Conservation (phyloP, 768 basidiomycete genomes). For the Hygrophorus pudorinus region DNA sequence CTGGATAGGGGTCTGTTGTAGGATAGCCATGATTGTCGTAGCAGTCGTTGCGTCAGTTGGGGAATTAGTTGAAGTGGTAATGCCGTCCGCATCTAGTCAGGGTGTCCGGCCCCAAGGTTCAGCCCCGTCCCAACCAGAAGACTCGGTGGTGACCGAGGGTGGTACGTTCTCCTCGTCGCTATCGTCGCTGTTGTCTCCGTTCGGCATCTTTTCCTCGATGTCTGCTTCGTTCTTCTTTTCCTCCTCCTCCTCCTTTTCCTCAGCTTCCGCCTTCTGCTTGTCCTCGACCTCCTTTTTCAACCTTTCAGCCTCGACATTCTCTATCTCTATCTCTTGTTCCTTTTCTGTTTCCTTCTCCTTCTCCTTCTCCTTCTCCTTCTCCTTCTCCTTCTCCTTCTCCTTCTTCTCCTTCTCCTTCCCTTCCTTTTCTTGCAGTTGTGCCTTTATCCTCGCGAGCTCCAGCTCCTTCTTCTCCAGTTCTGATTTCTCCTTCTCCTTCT, state of each 20-base stretch:
- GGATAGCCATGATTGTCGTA: constrained; percentile 1
- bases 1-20: not conserved
- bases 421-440: constrained; percentile 34
- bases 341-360: constrained; percentile 20
- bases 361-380: constrained; percentile 16
- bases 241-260: constrained; percentile 3
- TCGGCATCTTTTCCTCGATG: constrained; percentile 18
- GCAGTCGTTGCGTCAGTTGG: constrained; percentile 4
- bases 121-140: constrained; percentile 3
- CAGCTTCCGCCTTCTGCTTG: constrained; percentile 15
- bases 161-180: constrained; percentile 33
- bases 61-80: not conserved
- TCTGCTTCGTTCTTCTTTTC: constrained; percentile 19
- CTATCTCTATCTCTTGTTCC: constrained; percentile 14
- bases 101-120: no score
- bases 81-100: constrained; percentile 1
- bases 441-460: constrained; percentile 43
- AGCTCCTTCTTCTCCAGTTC: constrained; percentile 58
- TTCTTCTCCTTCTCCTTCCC: constrained; percentile 26
- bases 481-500: constrained; percentile 50
- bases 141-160: constrained; percentile 19
- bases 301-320: constrained; percentile 15
- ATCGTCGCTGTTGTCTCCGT: constrained; percentile 26
- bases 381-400: constrained; percentile 14
- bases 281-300: constrained; percentile 18